A percentile compares a stretch with the other conserved stretches of the same genome.
These are phyloP conservation scores for Sphenostylis stenocarpa DNA, from an alignment of 306 rosid species.

Conservation along the genomic window DNA sequence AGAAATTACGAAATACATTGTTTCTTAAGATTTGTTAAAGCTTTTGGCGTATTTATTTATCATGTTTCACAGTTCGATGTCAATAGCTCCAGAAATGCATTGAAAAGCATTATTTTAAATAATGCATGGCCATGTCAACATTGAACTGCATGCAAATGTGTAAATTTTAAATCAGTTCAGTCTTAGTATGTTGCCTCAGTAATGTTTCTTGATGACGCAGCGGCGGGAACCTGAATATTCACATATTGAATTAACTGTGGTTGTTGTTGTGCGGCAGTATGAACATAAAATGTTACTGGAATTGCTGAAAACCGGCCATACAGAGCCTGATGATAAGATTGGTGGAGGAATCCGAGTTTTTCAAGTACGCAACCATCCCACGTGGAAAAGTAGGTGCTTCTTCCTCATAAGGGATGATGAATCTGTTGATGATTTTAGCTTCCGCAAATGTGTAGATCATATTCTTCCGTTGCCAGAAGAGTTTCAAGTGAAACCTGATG, in stretches of 20 bases:
- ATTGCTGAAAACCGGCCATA: constrained; percentile 73
- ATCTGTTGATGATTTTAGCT: constrained; percentile 79
- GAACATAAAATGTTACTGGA: constrained; percentile 67
- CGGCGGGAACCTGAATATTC: neutral
- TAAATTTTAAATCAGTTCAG: neutral
- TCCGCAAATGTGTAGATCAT: constrained; percentile 81
- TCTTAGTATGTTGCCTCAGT: neutral
- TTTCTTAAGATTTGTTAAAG: neutral
- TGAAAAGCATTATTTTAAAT: too few relatives aligned
- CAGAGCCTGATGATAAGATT: constrained; percentile 59
- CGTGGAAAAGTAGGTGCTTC: constrained; percentile 79
- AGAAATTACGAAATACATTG: neutral
- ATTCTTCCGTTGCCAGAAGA: constrained; percentile 81
- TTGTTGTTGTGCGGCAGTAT: constrained; percentile 56
- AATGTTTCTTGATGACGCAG: constrained; percentile 1
- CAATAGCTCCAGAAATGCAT: too few relatives aligned
- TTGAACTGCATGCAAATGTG: neutral
- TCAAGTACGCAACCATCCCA: constrained; percentile 73
- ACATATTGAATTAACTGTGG: neutral
- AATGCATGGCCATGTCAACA: too few relatives aligned
- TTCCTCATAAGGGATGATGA: constrained; percentile 73
- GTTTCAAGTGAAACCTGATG: constrained; percentile 57
- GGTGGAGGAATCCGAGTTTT: constrained; percentile 57
- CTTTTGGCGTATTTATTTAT: neutral
- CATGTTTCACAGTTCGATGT: neutral